Evolutionary conservation across 805 yeast genomes (phyloP).

Genomic region (Komagataella pseudopastoris): DNA sequence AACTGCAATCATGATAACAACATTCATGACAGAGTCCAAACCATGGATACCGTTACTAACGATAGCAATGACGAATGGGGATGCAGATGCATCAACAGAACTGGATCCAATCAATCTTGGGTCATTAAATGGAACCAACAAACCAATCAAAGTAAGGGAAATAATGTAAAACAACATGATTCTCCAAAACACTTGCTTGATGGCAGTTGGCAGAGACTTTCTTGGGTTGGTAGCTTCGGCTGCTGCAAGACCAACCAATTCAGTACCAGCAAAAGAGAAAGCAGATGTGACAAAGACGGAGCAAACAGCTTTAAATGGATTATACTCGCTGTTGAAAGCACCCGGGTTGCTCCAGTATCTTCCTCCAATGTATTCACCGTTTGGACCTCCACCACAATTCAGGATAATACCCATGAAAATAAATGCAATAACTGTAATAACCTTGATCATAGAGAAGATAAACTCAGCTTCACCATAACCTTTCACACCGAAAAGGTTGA

Average conservation of each 20-base stretch:
- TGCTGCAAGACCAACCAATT: constrained; percentile 36
- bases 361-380: constrained; percentile 28
- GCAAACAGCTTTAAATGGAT: constrained; percentile 40
- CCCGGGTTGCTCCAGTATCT: constrained; percentile 33
- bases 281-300: constrained; percentile 43
- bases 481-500: constrained; percentile 40
- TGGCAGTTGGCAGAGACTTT: constrained; percentile 34
- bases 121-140: constrained; percentile 32
- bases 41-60: constrained; percentile 33
- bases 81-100: constrained; percentile 30
- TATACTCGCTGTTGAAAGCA: constrained; percentile 11
- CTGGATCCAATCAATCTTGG: constrained; percentile 16
- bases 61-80: constrained; percentile 59
- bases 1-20: constrained; percentile 40
- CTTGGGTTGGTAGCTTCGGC: constrained; percentile 35
- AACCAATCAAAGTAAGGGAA: constrained; percentile 28
- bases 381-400: constrained; percentile 35
- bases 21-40: constrained; percentile 49
- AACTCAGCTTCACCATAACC: constrained; percentile 45
- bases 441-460: constrained; percentile 32
- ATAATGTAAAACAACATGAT: constrained; percentile 31
- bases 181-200: constrained; percentile 46
- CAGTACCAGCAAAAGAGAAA: constrained; percentile 41
- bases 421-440: constrained; percentile 36
- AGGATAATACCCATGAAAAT: constrained; percentile 38